Base-by-base conservation (phyloP, 2,329 filamentous ascomycete genomes). In the Aspergillus ochraceoroseus region DNA sequence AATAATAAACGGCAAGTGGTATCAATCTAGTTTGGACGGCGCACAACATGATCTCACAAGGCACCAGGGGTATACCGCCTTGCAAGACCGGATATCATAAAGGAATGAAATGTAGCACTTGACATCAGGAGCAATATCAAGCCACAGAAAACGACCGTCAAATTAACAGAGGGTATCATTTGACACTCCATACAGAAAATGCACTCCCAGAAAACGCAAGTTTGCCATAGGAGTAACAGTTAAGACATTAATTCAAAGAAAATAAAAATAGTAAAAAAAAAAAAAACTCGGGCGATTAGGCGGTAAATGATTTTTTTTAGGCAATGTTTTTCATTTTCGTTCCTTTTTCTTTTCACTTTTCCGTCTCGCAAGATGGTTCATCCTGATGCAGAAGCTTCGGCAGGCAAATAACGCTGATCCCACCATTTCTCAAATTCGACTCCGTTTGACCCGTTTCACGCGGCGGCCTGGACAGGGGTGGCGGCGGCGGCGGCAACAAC, bases 401-500 rank as follows among this genome's bases (percentile, higher is more conserved):
- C 54, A 55, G 48, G 58, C 38, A 47, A 44, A 54, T 52, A 61
- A 48, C 49, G 58, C 41, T 55, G 49, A 45, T 64, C 63, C 65
- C 64, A 67, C 64, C 63, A 67, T 49, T 64, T 62, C 54, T 67
- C 63, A 53, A 58, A 66, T 55, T 66, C 62, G 44, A 64, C 50
- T 48, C 55, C 55, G 45, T 51, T 52, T 48, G 55, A 49, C 46
- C 47, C 49, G 52, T 48, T 65, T 68, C 61, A 68, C 55, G 65
- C 65, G 42, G 65, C 64, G 56, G 65, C 64, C 59, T 67, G 63
- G 42, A 68, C 65, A 18, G 65, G 60, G 18, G 63, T 57, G 25
- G 62, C 47, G 31, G 55, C 52, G 15, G 57, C 39, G 31, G 61
- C 32, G 19, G 64, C 61, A 37, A 54, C 55, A 35, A 58, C 59